Evolutionary conservation across 495 filamentous ascomycete genomes (phyloP).

Genomic region (Penicillium malachiteum): DNA sequence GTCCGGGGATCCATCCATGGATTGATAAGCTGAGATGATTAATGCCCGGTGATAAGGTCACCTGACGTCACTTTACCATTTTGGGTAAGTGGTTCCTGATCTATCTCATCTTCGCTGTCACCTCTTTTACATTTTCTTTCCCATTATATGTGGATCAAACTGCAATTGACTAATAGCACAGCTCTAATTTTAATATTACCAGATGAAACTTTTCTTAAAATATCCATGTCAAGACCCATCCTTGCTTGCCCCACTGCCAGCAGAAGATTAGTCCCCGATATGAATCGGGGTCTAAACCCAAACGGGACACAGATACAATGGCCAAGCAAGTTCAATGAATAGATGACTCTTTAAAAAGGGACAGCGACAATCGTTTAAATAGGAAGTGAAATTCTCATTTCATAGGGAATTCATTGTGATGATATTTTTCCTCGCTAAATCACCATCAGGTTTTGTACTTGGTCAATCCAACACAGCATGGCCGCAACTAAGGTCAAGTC

Average conservation of each 20-base stretch:
- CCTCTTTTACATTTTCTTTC: too few species aligned
- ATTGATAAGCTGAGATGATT: conserved; percentile 16
- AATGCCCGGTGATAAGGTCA: conserved; percentile 29
- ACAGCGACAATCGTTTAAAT: too few species aligned
- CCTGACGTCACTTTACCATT: conserved; percentile 18
- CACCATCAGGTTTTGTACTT: too few species aligned
- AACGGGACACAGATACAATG: not conserved
- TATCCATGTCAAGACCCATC: not conserved
- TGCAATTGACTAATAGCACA: too few species aligned
- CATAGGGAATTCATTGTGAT: not conserved
- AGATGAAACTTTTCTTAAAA: not conserved
- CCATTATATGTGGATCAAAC: too few species aligned
- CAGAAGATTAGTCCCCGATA: conserved; percentile 1
- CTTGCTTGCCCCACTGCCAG: not conserved
- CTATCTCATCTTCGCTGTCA: too few species aligned
- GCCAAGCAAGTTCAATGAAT: not conserved
- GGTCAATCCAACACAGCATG: conserved; percentile 4
- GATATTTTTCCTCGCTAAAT: not conserved
- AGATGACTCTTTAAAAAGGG: too few species aligned
- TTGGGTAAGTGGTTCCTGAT: too few species aligned
- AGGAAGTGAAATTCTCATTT: too few species aligned
- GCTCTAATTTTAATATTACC: not conserved
- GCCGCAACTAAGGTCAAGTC: conserved; percentile 2
- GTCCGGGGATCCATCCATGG: too few species aligned
- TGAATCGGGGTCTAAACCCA: conserved; percentile 10